Percentiles rank a stretch among this genome's conserved stretches.
Conservation (phyloP, 1,139 yeast species). For the Entelexis paramagnoliae region DNA sequence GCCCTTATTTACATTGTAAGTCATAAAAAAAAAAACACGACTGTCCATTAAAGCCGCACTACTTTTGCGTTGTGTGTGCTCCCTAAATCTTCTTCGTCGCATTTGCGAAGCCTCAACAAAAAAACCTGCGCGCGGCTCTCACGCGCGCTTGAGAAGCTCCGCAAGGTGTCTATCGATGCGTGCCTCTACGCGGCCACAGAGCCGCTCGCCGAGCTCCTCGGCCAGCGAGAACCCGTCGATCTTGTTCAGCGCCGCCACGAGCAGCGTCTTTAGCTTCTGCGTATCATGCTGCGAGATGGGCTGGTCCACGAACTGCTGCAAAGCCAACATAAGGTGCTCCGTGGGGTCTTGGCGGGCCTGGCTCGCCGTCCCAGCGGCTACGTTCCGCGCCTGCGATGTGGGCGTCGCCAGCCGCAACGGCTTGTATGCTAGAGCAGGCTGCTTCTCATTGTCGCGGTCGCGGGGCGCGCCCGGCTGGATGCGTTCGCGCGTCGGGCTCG, state of each 20-base stretch:
- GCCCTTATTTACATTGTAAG: no score
- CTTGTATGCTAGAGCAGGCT: background rate
- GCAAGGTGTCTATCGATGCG: background rate
- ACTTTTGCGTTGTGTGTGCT: no score
- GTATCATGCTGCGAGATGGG: slow-evolving; percentile 2
- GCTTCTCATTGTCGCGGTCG: background rate
- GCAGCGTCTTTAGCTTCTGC: slow-evolving; percentile 9
- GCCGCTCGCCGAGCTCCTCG: slow-evolving; percentile 8
- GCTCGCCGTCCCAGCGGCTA: background rate
- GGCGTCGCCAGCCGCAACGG: slow-evolving; percentile 6
- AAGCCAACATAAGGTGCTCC: slow-evolving; percentile 2
- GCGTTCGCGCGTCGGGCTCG: background rate
- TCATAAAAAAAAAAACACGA: no score
- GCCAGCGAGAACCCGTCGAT: slow-evolving; percentile 16
- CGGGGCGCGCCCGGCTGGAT: background rate
- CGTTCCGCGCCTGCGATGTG: slow-evolving; percentile 1
- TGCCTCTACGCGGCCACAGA: slow-evolving; percentile 2
- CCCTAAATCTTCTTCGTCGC: no score
- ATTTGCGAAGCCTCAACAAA: no score
- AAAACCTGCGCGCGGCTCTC: no score
- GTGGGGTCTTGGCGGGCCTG: background rate
- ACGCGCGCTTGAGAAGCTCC: background rate
- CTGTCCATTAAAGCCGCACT: no score
- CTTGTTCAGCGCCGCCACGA: slow-evolving; percentile 20
- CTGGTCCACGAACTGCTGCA: slow-evolving; percentile 8